Evolutionary conservation across 2,329 filamentous ascomycete genomes (phyloP).

Genomic region (Aspergillus sp.): DNA sequence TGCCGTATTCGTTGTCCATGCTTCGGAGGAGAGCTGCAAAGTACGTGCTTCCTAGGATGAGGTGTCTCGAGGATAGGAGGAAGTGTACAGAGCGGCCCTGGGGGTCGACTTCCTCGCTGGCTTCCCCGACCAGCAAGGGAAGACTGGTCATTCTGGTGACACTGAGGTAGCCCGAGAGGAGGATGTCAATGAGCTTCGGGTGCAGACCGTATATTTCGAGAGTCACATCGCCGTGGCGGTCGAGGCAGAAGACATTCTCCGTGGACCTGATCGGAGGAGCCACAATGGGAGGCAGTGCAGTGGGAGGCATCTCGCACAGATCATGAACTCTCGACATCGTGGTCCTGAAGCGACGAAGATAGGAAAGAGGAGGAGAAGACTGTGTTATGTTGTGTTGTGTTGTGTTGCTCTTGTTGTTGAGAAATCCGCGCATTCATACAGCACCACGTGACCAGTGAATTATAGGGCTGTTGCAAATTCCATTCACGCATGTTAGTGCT

Average conservation of each 20-base stretch:
- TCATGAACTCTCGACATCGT: no score
- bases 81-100: neutral
- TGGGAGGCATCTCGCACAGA: no score
- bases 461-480: no score
- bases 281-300: no score
- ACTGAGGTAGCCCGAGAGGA: neutral
- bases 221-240: neutral
- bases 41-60: neutral
- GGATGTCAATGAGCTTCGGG: neutral
- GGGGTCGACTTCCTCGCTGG: neutral
- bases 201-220: neutral
- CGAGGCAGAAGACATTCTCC: neutral
- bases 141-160: neutral
- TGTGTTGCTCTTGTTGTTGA: no score
- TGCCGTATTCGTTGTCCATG: neutral
- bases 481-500: no score
- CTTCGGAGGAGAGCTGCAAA: neutral
- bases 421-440: no score
- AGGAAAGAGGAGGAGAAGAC: no score
- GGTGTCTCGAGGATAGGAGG: neutral
- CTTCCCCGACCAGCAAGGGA: neutral
- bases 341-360: no score
- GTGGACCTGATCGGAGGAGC: no score
- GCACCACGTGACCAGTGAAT: no score
- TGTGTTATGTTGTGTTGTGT: no score